Percentiles rank a stretch among this genome's conserved stretches.
phyloP scores from a whole-genome alignment of 192 early-diverging fungal genomes.

The Coemansia sp. region DNA sequence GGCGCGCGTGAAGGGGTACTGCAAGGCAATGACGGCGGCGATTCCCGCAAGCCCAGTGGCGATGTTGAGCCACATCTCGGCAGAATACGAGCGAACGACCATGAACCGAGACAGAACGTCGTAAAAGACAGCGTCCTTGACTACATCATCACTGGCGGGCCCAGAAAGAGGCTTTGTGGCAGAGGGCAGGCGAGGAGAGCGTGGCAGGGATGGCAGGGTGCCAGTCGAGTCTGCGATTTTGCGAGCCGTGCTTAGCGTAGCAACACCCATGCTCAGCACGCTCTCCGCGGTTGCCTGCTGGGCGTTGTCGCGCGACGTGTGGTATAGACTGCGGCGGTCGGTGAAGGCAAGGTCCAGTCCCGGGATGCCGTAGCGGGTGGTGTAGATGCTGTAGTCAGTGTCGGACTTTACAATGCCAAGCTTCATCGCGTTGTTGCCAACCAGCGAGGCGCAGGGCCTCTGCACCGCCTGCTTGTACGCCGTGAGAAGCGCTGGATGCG shows the following conservation, averaged over 20 bases:
- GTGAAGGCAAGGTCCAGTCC: slow-evolving; percentile 74
- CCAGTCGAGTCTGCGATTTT: slow-evolving; percentile 54
- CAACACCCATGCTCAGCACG: slow-evolving; percentile 70
- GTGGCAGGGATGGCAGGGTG: slow-evolving; percentile 27
- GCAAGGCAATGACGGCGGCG: slow-evolving; percentile 20
- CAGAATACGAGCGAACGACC: slow-evolving; percentile 49
- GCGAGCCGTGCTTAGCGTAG: slow-evolving; percentile 53
- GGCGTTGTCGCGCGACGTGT: slow-evolving; percentile 62
- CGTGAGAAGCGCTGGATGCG: slow-evolving; percentile 44
- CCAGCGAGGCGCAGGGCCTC: slow-evolving; percentile 61
- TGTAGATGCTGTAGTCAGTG: slow-evolving; percentile 71
- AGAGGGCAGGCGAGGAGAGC: slow-evolving; percentile 20
- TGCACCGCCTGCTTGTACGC: slow-evolving; percentile 43
- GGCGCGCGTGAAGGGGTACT: slow-evolving; percentile 44
- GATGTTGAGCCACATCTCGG: slow-evolving; percentile 32
- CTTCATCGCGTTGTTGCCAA: slow-evolving; percentile 68
- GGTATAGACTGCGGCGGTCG: slow-evolving; percentile 65
- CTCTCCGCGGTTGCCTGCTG: slow-evolving; percentile 57
- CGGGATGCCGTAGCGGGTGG: slow-evolving; percentile 58
- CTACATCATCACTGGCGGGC: background rate
- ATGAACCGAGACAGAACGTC: slow-evolving; percentile 41
- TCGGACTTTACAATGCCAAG: slow-evolving; percentile 63
- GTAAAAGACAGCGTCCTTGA: slow-evolving; percentile 46
- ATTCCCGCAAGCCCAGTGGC: slow-evolving; percentile 32
- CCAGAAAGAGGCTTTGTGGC: background rate